phyloP scores from a whole-genome alignment of 2,329 filamentous ascomycete species.

The Fonsecaea pugnacius region DNA sequence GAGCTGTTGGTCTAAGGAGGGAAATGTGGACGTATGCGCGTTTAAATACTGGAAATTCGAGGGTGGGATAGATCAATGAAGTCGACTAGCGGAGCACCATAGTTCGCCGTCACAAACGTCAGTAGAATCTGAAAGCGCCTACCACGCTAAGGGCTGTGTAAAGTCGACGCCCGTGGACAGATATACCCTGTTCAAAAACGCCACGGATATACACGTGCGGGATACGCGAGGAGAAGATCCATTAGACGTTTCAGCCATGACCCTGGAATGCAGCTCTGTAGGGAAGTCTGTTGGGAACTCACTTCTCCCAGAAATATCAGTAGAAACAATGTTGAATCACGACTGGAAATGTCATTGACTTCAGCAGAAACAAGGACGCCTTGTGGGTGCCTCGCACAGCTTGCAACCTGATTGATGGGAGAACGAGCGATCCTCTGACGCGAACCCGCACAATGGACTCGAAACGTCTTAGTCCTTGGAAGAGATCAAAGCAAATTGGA shows the following conservation, averaged over 20 bases:
- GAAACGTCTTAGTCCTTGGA: conserved; percentile 13
- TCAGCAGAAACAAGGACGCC: conserved; percentile 1
- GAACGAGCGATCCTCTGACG: background rate
- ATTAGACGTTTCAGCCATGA: background rate
- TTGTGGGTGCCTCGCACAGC: conserved; percentile 19
- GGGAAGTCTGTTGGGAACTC: background rate
- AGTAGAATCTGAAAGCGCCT: background rate
- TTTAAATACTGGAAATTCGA: conserved; percentile 3
- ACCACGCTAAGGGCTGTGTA: conserved; percentile 1
- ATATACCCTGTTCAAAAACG: conserved; percentile 7
- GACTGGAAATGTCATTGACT: background rate
- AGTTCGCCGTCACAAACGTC: background rate
- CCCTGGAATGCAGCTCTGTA: background rate
- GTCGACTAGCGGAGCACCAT: background rate
- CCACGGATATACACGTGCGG: conserved; percentile 16
- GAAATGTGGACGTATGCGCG: background rate
- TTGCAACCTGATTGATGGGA: conserved; percentile 6
- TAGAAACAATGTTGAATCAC: background rate
- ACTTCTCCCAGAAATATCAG: background rate
- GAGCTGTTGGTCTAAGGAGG: background rate
- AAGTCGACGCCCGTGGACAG: conserved; percentile 5
- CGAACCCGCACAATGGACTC: conserved; percentile 13
- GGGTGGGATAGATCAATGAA: background rate
- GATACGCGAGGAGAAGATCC: background rate
- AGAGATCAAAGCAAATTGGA: background rate